Base-by-base conservation (phyloP, 2,329 filamentous ascomycete species). In the Fusarium sp. region DNA sequence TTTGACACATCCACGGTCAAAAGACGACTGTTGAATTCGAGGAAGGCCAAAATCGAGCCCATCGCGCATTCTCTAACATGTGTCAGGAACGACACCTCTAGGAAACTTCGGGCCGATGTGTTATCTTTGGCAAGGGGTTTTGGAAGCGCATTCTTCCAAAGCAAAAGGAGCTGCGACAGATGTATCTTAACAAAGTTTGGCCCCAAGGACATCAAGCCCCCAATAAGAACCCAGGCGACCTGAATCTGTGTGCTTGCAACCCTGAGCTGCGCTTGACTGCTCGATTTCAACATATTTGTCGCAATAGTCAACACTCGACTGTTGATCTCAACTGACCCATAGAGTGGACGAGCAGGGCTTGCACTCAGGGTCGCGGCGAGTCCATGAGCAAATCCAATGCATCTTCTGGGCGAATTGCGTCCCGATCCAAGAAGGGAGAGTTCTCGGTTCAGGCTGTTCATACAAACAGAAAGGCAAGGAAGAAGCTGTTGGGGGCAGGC, bases 121-220 rank as follows among this genome's bases (percentile, higher is more conserved):
- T 96, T 97, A 75, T 98, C 96, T 81, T 95, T 97, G 39, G 94
- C 92, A n/a, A 98, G 84, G 11, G 97, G 96, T 79, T 97, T 98
- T 1, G 97, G 96, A 17, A 99, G 87, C 1, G 96, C 96, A 82
- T 98, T 99, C 83, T 98, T 98, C 96, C 96, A 99, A 12, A 99
- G 86, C 14, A 99, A 85, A 63, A 99, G 90, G 28, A 99, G 87
- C 80, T 99, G 96, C 6, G 95, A 96, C 13, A 99, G 88, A 82
- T 99, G 96, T 31, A 98, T 98, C 84, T 99, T 99, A 82, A 98
- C 96, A 81, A 99, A 99, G 81, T 98, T 98, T 8, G 96, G 96
- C 0, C 96, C 96, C 2, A 99, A 88, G 2, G 95, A 95, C 96
- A 98, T 98, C 62, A 99, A 85, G 1, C 97, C 96, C 42, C 97